Conservation (phyloP, 2,329 filamentous ascomycete species). For the Ceratocystis papillata region DNA sequence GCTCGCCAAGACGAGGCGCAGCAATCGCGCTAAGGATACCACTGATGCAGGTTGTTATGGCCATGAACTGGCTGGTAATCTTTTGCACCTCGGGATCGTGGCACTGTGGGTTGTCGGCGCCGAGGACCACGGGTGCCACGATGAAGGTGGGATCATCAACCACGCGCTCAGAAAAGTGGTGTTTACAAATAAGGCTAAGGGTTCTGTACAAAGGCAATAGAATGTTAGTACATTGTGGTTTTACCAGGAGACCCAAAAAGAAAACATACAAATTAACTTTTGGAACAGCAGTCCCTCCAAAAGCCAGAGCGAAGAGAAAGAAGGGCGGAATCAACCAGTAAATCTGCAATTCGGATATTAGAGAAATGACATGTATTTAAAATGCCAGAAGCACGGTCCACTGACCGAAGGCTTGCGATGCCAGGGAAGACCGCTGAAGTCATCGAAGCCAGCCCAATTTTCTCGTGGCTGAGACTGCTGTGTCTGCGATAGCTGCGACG, state of each 20-base stretch:
- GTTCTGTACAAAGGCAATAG: slow-evolving; percentile 6
- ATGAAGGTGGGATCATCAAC: slow-evolving; percentile 47
- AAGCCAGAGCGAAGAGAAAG: slow-evolving; percentile 70
- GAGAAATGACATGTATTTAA: not conserved
- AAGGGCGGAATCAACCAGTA: slow-evolving; percentile 77
- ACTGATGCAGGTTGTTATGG: slow-evolving; percentile 61
- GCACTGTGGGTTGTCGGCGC: slow-evolving; percentile 67
- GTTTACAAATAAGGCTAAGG: slow-evolving; percentile 60
- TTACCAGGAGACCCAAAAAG: not conserved
- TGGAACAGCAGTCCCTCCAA: slow-evolving; percentile 75
- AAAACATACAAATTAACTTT: slow-evolving; percentile 62
- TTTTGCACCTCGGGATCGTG: slow-evolving; percentile 66
- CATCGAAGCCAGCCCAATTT: slow-evolving; percentile 42
- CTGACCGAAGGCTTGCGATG: slow-evolving; percentile 52
- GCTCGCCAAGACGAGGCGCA: slow-evolving; percentile 68
- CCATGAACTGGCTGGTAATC: slow-evolving; percentile 64
- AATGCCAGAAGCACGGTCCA: slow-evolving; percentile 1
- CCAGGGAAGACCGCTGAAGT: slow-evolving; percentile 53
- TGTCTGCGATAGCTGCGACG: not conserved
- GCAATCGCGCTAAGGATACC: slow-evolving; percentile 71
- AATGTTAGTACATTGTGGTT: not conserved
- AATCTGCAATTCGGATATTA: slow-evolving; percentile 40
- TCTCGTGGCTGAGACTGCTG: slow-evolving; percentile 23
- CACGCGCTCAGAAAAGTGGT: slow-evolving; percentile 52
- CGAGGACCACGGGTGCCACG: slow-evolving; percentile 54